Percentiles rank a stretch among this genome's conserved stretches.
These are phyloP conservation scores for Paracoccidioides brasiliensis DNA, from an alignment of 2,329 filamentous ascomycete genomes.

Conservation along the genomic window DNA sequence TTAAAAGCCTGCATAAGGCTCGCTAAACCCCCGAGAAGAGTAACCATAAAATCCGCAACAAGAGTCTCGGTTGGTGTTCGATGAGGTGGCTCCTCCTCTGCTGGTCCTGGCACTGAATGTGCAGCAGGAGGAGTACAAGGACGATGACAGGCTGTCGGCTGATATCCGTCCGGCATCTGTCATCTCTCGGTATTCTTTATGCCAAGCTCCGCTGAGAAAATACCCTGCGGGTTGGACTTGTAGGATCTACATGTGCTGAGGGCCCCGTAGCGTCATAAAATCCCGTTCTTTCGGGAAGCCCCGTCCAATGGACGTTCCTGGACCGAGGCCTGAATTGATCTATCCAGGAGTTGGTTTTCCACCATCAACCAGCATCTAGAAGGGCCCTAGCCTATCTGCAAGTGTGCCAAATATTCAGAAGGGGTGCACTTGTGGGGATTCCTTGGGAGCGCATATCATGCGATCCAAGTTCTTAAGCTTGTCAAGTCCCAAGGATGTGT, in stretches of 20 bases:
- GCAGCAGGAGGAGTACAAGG: background rate
- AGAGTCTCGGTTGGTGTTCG: slow-evolving; percentile 10
- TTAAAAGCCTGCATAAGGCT: slow-evolving; percentile 7
- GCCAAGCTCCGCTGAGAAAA: too few species aligned
- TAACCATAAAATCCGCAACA: slow-evolving; percentile 10
- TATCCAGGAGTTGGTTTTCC: slow-evolving; percentile 3
- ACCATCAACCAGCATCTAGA: slow-evolving; percentile 1
- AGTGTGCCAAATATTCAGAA: slow-evolving; percentile 2
- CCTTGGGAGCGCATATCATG: slow-evolving; percentile 7
- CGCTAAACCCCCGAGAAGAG: slow-evolving; percentile 6
- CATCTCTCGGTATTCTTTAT: too few species aligned
- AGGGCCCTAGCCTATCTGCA: slow-evolving; percentile 2
- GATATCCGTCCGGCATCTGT: too few species aligned
- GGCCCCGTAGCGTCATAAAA: too few species aligned
- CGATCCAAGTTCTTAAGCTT: slow-evolving; percentile 7
- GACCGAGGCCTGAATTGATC: slow-evolving; percentile 3
- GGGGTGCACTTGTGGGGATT: slow-evolving; percentile 4
- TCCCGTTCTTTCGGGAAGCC: background rate
- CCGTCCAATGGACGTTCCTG: background rate
- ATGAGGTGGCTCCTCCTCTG: slow-evolving; percentile 5
- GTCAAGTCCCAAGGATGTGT: slow-evolving; percentile 6
- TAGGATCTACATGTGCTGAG: too few species aligned
- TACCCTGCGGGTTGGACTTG: too few species aligned
- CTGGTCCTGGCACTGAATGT: background rate
- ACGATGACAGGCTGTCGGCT: background rate